Conservation (phyloP, 225 moss, liverwort and hornwort genomes). For the Climacium dendroides region DNA sequence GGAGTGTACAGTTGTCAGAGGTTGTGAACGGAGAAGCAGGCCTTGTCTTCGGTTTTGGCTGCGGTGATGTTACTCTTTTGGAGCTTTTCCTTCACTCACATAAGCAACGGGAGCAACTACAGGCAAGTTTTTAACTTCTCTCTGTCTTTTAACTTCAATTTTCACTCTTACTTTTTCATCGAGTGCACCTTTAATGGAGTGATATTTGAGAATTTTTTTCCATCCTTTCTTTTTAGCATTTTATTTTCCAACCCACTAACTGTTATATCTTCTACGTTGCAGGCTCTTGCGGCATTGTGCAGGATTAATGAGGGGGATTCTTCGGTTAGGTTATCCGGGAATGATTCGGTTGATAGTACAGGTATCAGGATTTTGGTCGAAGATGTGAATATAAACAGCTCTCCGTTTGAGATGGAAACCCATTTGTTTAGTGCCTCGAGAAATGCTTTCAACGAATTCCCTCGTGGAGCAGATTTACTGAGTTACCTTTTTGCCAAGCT, state of each 20-base stretch:
- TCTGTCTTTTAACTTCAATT: not conserved
- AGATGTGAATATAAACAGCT: constrained; percentile 5
- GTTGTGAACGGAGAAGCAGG: constrained; percentile 42
- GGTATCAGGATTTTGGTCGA: not conserved
- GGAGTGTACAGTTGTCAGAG: not conserved
- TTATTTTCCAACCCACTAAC: not conserved
- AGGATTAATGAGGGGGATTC: constrained; percentile 12
- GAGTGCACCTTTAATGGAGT: not conserved
- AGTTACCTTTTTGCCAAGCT: constrained; percentile 82
- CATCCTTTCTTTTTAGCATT: not conserved
- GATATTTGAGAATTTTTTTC: not conserved
- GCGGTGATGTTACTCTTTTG: constrained; percentile 62
- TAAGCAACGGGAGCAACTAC: constrained; percentile 74
- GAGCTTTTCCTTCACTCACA: constrained; percentile 89
- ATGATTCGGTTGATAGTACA: not conserved
- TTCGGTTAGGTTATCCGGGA: not conserved
- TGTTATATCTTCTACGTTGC: constrained; percentile 1
- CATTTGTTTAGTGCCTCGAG: constrained; percentile 28
- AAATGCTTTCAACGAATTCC: constrained; percentile 56
- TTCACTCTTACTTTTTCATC: not conserved
- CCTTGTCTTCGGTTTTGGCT: constrained; percentile 53
- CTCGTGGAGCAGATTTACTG: constrained; percentile 84
- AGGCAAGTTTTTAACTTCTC: constrained; percentile 17
- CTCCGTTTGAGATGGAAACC: constrained; percentile 9
- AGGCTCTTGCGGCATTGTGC: constrained; percentile 52